Conservation (phyloP, 2,329 filamentous ascomycete species). For the Fusarium sp. region DNA sequence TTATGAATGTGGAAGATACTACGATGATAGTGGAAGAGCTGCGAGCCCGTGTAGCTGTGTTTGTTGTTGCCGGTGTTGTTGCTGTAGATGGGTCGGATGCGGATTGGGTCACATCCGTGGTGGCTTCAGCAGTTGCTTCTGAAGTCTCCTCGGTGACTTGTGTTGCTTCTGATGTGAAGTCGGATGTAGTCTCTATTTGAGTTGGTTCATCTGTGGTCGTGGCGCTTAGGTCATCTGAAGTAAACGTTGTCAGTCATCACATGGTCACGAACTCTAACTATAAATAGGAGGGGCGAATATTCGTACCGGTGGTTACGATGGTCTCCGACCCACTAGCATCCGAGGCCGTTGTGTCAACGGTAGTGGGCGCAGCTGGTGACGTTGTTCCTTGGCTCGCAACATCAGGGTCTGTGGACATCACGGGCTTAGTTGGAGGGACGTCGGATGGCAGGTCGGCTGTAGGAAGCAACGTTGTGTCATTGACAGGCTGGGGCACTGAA, state of each 20-base stretch:
- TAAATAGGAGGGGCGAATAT: constrained; percentile 27
- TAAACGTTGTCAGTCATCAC: constrained; percentile 30
- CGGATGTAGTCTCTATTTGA: constrained; percentile 35
- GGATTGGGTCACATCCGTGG: constrained; percentile 23
- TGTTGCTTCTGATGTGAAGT: constrained; percentile 30
- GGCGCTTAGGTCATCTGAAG: constrained; percentile 36
- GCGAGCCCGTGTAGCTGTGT: constrained; percentile 18
- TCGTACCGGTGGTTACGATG: constrained; percentile 42
- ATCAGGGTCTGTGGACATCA: constrained; percentile 30
- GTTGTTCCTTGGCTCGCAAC: constrained; percentile 34
- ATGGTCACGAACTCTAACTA: constrained; percentile 28
- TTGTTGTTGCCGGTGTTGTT: constrained; percentile 30
- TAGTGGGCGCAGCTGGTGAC: constrained; percentile 31
- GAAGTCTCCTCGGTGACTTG: constrained; percentile 23
- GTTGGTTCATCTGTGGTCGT: constrained; percentile 33
- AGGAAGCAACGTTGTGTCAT: constrained; percentile 32
- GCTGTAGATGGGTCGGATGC: constrained; percentile 17
- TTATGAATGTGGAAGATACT: constrained; percentile 36
- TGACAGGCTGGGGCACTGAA: constrained; percentile 28
- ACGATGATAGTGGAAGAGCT: constrained; percentile 40
- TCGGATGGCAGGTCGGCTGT: constrained; percentile 32
- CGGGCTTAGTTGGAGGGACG: constrained; percentile 13
- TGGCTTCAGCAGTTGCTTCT: constrained; percentile 27
- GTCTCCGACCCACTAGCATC: constrained; percentile 36
- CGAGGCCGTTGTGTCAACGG: constrained; percentile 33